These are phyloP conservation scores for Phytophthora palmivora DNA, from an alignment of 352 stramenopile genomes.

Conservation along the genomic window DNA sequence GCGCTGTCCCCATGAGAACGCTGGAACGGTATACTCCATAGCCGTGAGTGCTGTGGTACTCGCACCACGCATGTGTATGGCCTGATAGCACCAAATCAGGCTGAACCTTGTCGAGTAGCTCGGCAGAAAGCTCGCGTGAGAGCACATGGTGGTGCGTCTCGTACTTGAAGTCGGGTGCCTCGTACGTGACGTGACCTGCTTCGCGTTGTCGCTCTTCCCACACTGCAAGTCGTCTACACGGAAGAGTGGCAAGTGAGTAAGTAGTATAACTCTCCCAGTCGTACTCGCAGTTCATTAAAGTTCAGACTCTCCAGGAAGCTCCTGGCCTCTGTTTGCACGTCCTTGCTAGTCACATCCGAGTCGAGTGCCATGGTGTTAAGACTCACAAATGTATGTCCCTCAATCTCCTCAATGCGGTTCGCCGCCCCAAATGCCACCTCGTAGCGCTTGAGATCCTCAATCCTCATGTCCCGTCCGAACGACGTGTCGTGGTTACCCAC, in stretches of 20 bases:
- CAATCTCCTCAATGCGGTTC: constrained; percentile 60
- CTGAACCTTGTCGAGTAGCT: constrained; percentile 55
- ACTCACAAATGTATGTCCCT: constrained; percentile 62
- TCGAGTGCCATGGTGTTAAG: constrained; percentile 87
- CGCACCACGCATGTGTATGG: constrained; percentile 80
- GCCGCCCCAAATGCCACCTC: constrained; percentile 65
- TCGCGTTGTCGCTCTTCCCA: constrained; percentile 56
- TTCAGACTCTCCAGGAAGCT: constrained; percentile 61
- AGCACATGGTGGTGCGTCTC: constrained; percentile 73
- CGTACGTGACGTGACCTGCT: constrained; percentile 80
- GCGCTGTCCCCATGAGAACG: constrained; percentile 85
- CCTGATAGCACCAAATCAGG: constrained; percentile 71
- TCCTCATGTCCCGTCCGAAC: constrained; percentile 59
- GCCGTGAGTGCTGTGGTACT: constrained; percentile 44
- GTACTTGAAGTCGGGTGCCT: constrained; percentile 74
- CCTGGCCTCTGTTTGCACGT: constrained; percentile 58
- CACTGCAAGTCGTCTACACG: constrained; percentile 66
- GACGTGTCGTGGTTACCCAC: constrained; percentile 84
- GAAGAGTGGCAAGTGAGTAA: constrained; percentile 72
- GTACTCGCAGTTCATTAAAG: constrained; percentile 34
- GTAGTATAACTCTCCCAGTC: constrained; percentile 48
- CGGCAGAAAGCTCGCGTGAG: constrained; percentile 54
- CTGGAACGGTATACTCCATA: constrained; percentile 70
- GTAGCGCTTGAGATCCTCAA: constrained; percentile 53
- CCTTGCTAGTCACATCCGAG: constrained; percentile 50